Evolutionary conservation across 2,329 filamentous ascomycete genomes (phyloP).

Genomic region (Penicillium psychrosexuale): DNA sequence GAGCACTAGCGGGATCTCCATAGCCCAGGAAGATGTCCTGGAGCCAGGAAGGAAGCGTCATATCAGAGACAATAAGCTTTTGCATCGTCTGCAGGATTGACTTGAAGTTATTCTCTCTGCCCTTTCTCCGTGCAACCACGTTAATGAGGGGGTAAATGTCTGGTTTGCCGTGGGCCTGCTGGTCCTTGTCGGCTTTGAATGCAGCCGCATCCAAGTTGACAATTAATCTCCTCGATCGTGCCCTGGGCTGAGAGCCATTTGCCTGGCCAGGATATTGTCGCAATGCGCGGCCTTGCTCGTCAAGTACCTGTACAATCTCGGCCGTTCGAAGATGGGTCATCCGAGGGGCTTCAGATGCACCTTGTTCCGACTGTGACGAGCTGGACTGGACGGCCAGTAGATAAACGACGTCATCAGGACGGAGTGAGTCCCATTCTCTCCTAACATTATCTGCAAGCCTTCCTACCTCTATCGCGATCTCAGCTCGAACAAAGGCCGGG

Average conservation of each 20-base stretch:
- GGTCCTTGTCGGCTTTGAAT: conserved; percentile 73
- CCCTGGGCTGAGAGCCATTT: conserved; percentile 60
- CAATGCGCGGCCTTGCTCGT: conserved; percentile 75
- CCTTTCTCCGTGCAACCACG: conserved; percentile 74
- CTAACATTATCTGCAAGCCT: conserved; percentile 72
- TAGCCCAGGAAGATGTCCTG: conserved; percentile 98
- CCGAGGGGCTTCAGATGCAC: conserved; percentile 57
- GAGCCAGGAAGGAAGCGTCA: conserved; percentile 84
- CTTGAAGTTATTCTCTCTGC: conserved; percentile 96
- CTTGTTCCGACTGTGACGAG: conserved; percentile 30
- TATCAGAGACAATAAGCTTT: conserved; percentile 77
- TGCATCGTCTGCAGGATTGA: conserved; percentile 89
- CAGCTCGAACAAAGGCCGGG: conserved; percentile 80
- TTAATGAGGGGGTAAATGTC: conserved; percentile 85
- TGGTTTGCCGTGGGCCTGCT: conserved; percentile 61
- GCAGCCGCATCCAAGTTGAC: conserved; percentile 75
- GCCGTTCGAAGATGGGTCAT: conserved; percentile 73
- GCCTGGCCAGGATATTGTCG: conserved; percentile 58
- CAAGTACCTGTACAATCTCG: conserved; percentile 78
- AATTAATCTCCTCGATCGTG: conserved; percentile 66
- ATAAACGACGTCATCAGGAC: conserved; percentile 85
- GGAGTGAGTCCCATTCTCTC: conserved; percentile 84
- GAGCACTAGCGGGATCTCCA: conserved; percentile 84
- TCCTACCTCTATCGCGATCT: conserved; percentile 80
- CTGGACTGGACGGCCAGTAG: conserved; percentile 69